phyloP scores from a whole-genome alignment of 805 yeast species.

The Candida orba region DNA sequence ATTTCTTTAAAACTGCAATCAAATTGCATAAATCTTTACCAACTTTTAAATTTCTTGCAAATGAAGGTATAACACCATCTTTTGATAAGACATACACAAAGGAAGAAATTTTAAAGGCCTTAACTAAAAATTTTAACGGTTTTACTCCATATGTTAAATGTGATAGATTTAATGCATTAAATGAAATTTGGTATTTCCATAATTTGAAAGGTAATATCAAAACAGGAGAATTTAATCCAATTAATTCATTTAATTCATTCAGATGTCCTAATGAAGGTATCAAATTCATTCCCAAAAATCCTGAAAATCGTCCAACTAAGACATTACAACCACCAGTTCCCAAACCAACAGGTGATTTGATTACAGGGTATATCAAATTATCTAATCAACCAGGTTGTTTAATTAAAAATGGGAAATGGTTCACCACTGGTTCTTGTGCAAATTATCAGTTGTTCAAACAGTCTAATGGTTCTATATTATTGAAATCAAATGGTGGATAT shows the following conservation, averaged over 20 bases:
- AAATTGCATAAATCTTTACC: conserved; percentile 52
- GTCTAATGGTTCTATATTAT: conserved; percentile 34
- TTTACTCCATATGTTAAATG: conserved; percentile 54
- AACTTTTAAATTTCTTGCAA: conserved; percentile 58
- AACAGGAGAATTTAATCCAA: conserved; percentile 55
- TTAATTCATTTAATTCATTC: conserved; percentile 48
- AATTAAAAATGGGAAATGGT: conserved; percentile 84
- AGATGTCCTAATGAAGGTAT: conserved; percentile 69
- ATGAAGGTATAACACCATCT: conserved; percentile 68
- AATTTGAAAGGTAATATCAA: conserved; percentile 66
- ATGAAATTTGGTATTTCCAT: conserved; percentile 70
- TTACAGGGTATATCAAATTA: conserved; percentile 42
- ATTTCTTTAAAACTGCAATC: conserved; percentile 59
- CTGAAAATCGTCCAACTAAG: conserved; percentile 16
- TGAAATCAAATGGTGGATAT: conserved; percentile 65
- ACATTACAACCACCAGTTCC: conserved; percentile 23
- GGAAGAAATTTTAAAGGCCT: conserved; percentile 45
- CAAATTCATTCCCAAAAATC: conserved; percentile 43
- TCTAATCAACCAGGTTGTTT: conserved; percentile 61
- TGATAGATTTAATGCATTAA: conserved; percentile 39
- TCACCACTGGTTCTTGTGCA: conserved; percentile 77
- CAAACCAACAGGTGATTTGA: conserved; percentile 25
- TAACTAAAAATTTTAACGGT: conserved; percentile 42
- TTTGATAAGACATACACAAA: conserved; percentile 47
- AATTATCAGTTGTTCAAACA: conserved; percentile 42